Evolutionary conservation across 768 basidiomycete genomes (phyloP), one percentile per base, ranked within the genome.

Genomic region (Daedaleopsis nitida): DNA sequence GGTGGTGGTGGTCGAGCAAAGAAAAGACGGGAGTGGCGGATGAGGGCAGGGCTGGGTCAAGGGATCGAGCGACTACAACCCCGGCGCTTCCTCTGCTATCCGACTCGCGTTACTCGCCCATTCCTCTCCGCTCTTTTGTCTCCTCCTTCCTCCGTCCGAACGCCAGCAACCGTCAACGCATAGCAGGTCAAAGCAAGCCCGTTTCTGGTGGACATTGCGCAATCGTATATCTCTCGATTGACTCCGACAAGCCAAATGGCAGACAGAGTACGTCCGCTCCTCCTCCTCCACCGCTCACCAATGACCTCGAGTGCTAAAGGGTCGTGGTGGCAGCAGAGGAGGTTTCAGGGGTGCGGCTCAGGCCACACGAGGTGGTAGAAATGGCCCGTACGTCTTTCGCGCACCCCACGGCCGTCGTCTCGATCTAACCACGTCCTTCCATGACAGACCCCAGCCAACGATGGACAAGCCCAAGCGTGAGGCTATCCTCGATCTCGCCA

Each of bases 401-500:
- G 19, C 19, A 17, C 13, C 11, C 16, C 7, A 7, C 16, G 27
- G 37, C 27, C 34, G 23, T 24, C 19, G 5, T 35, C 27, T 13
- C 21, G 17, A 21, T 50, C 54, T 35, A 10, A 45, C 35, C 53
- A 37, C 23, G 13, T 27, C 9, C 12, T 47, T 10, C 80, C 79
- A 19, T 80, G 80, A 13, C 78, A 82, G 81, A 32, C 71, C 80
- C 17, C 78, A 78, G 54, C 79, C 81, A 35, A 73, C 81, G 12
- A 78, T 84, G 71, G 84, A 94, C 67, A 93, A 91, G 72, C 92
- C 91, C 47, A 92, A 91, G 73, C 85, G 92, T 45, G 96, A 98
- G 75, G 92, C 94, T 32, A 98, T 98, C 75, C 86, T 98, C 35
- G 95, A 98, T 74, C 86, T 98, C 35, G 86, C 91, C 52, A 96